Evolutionary conservation across 2,329 filamentous ascomycete species (phyloP).

Genomic region (Aspergillus carbonarius): DNA sequence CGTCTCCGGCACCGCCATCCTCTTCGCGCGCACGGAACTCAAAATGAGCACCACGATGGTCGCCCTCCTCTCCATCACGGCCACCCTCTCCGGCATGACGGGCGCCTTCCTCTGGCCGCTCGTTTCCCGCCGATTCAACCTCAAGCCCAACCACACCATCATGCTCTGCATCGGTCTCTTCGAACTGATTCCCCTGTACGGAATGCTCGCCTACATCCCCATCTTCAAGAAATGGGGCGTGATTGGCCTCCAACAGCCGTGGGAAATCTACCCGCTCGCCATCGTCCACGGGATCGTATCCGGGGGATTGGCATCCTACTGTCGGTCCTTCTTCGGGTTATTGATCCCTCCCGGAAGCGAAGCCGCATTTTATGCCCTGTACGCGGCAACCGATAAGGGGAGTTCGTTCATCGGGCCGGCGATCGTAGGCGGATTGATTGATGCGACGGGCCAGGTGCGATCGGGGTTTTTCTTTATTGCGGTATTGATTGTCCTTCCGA

Average conservation of each 20-base stretch:
- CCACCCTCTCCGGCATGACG: conserved; percentile 73
- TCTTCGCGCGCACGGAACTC: conserved; percentile 87
- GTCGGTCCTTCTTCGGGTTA: conserved; percentile 80
- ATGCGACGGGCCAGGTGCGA: conserved; percentile 70
- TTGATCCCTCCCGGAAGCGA: conserved; percentile 87
- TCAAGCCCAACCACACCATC: conserved; percentile 79
- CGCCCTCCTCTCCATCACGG: conserved; percentile 85
- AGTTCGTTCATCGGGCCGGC: conserved; percentile 86
- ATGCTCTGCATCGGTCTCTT: conserved; percentile 83
- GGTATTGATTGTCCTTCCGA: conserved; percentile 73
- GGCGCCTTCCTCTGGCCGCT: conserved; percentile 84
- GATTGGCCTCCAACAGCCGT: conserved; percentile 77
- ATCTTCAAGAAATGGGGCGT: conserved; percentile 70
- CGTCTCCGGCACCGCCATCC: conserved; percentile 82
- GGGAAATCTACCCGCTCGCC: conserved; percentile 90
- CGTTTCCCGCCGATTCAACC: conserved; percentile 64
- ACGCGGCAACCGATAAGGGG: conserved; percentile 93
- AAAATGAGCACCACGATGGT: conserved; percentile 79
- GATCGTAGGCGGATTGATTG: conserved; percentile 84
- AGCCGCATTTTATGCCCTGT: conserved; percentile 88
- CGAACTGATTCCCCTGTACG: conserved; percentile 87
- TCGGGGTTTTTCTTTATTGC: conserved; percentile 89
- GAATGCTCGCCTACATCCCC: conserved; percentile 78
- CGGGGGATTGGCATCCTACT: conserved; percentile 82
- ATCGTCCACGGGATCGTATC: conserved; percentile 85